Evolutionary conservation across 192 early-diverging fungal species (phyloP), one percentile per base, ranked within the genome.

Genomic region (Thamnidium elegans): DNA sequence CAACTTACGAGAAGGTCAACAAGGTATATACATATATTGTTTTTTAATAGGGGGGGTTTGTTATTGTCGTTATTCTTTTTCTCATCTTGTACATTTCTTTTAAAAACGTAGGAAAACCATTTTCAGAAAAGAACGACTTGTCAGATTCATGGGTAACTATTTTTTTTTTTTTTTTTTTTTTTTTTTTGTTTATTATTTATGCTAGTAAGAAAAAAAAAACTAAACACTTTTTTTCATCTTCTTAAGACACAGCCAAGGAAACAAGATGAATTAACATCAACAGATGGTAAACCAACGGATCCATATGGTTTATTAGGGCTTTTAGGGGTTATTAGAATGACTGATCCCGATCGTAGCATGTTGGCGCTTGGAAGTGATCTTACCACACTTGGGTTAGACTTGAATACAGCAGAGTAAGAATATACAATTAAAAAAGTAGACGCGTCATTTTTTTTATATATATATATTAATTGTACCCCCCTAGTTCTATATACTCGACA

Each of bases 291-390:
- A 26, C 50, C 51, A 26, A 23, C 73, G 32, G 89, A 95, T 73
- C 83, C 84, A 48, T 93, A 84, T 70, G 93, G 92, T 3, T 79
- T 98, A 64, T 78, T 92, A 44, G 95, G 95, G n/a, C 80, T 99
- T 51, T 76, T 97, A 59, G 87, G 88, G 50, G 84, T 93, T 42
- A 88, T 95, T 56, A 81, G 90, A 31, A 84, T 88, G 81, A 82
- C 84, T 8, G 87, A 92, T 74, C 86, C 84, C 23, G 90, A 91
- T 72, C 72, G 78, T 45, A 89, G 86, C 32, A 90, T 90, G 75
- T 80, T 95, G 63, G 89, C 92, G 30, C 84, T 95, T n/a, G 97
- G 95, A 1, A 85, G 84, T 68, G 95, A 99, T 76, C 78, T 96
- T 55, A 91, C 95, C 19, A 88, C 89, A 21, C 82, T 99, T 44